Percentiles rank a stretch among this genome's conserved stretches.
Evolutionary conservation across 805 yeast species (phyloP).

Genomic region (Clavispora phyllophila): DNA sequence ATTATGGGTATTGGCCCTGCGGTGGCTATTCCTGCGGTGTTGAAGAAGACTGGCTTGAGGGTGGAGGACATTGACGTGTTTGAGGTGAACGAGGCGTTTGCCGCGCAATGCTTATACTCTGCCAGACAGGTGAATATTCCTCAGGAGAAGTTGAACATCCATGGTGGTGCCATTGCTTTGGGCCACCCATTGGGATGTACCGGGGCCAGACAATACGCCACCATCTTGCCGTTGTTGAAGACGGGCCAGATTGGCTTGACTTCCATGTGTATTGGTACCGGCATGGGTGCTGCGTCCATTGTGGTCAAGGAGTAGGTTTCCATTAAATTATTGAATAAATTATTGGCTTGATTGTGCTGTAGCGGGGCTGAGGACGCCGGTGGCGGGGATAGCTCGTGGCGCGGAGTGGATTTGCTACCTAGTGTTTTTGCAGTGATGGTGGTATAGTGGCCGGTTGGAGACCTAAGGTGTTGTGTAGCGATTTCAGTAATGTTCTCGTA

Average conservation of each 20-base stretch:
- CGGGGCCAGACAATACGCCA: constrained; percentile 91
- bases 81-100: constrained; percentile 96
- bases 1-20: constrained; percentile 99
- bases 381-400: no score
- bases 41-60: constrained; percentile 55
- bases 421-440: no score
- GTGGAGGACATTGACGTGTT: constrained; percentile 66
- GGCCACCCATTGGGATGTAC: constrained; percentile 74
- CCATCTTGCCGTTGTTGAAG: constrained; percentile 74
- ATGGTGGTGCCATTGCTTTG: constrained; percentile 95
- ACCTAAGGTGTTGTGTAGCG: no score
- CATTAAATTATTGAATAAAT: not conserved
- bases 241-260: constrained; percentile 83
- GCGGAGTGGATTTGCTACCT: no score
- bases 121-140: constrained; percentile 65
- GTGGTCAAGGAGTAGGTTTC: constrained; percentile 71
- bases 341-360: not conserved
- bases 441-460: no score
- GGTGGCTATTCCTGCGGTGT: constrained; percentile 82
- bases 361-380: no score
- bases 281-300: constrained; percentile 96
- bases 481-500: no score
- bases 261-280: constrained; percentile 97
- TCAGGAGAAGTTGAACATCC: constrained; percentile 47
- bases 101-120: constrained; percentile 86